A percentile compares a stretch with the other conserved stretches of the same genome.
Evolutionary conservation across 768 basidiomycete species (phyloP).

Genomic region (Tremella fuciformis): DNA sequence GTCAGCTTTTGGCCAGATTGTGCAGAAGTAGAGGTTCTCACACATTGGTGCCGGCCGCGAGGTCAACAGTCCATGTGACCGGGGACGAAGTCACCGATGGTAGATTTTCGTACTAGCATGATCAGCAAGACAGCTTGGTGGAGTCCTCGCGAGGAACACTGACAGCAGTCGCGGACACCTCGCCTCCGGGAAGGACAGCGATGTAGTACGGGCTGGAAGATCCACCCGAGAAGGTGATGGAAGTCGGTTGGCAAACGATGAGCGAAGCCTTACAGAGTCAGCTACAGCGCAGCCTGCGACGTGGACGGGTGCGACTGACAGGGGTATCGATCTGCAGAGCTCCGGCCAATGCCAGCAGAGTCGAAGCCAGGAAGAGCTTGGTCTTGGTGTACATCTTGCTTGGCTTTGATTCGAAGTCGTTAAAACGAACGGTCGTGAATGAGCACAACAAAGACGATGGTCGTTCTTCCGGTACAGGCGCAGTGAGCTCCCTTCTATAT

Average conservation of each 20-base stretch:
- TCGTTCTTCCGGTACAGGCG: too few species aligned
- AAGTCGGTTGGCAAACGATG: conserved; percentile 38
- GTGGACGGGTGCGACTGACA: conserved; percentile 17
- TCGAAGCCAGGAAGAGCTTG: conserved; percentile 5
- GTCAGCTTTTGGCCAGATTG: conserved; percentile 5
- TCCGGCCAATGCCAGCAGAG: conserved; percentile 20
- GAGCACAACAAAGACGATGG: too few species aligned
- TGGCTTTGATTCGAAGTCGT: neutral
- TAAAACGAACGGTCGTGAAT: too few species aligned
- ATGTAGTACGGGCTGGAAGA: conserved; percentile 32
- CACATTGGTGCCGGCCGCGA: conserved; percentile 35
- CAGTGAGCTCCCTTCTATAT: too few species aligned
- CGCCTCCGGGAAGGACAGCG: conserved; percentile 33
- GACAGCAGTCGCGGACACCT: conserved; percentile 30
- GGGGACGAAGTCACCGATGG: conserved; percentile 16
- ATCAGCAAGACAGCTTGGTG: neutral
- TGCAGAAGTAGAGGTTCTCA: conserved; percentile 11
- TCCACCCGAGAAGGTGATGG: conserved; percentile 25
- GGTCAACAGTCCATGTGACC: conserved; percentile 32
- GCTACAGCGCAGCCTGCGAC: neutral
- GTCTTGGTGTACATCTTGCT: conserved; percentile 27
- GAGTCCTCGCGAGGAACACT: conserved; percentile 2
- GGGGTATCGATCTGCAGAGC: conserved; percentile 32
- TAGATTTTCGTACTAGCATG: conserved; percentile 18
- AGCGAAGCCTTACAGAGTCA: conserved; percentile 26